phyloP scores from a whole-genome alignment of 192 early-diverging fungal species.

The Geosiphon pyriformis region DNA sequence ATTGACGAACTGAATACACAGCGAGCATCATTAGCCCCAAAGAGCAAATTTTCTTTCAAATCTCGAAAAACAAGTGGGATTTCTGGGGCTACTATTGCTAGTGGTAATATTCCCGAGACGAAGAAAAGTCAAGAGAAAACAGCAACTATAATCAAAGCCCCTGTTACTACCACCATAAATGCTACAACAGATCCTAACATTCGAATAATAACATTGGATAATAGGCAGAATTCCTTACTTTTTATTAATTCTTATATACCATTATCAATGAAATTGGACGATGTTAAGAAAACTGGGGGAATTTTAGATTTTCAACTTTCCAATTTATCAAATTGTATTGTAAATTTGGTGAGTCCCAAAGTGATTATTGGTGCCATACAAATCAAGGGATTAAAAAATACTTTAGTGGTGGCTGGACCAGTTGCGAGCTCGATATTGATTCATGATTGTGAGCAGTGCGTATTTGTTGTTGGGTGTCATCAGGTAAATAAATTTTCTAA shows the following conservation, averaged over 20 bases:
- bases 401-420: conserved; percentile 57
- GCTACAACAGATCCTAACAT: conserved; percentile 19
- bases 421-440: conserved; percentile 70
- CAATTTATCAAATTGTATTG: conserved; percentile 53
- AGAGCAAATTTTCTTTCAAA: conserved; percentile 67
- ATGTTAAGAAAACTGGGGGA: too few species aligned
- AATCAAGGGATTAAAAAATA: conserved; percentile 58
- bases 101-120: too few species aligned
- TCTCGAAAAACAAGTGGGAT: conserved; percentile 39
- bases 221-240: conserved; percentile 29
- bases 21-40: conserved; percentile 43
- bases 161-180: not conserved
- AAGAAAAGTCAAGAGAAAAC: not conserved
- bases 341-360: conserved; percentile 53
- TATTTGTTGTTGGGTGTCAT: conserved; percentile 64
- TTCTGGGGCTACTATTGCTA: conserved; percentile 13
- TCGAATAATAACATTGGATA: conserved; percentile 34
- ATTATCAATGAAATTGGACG: not conserved
- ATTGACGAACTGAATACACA: conserved; percentile 33
- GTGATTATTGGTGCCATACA: conserved; percentile 65
- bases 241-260: conserved; percentile 29
- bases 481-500: conserved; percentile 50
- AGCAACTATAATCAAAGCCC: not conserved
- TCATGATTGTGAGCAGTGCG: conserved; percentile 56
- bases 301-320: conserved; percentile 55